Conservation (phyloP, 106 monocot genomes). For the Alisma plantagoaquatica region DNA sequence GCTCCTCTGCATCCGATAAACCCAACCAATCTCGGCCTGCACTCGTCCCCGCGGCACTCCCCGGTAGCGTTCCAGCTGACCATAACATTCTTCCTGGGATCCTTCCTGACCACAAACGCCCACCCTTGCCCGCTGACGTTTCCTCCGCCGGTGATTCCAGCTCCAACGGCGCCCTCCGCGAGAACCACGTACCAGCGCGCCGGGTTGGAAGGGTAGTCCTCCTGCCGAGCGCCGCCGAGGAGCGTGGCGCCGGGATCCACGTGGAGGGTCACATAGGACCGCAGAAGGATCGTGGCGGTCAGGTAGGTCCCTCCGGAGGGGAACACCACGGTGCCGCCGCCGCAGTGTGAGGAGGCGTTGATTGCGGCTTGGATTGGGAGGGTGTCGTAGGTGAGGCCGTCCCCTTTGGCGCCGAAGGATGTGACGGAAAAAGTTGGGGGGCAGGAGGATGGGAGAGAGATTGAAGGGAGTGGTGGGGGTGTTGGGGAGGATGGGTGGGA, state of each 20-base stretch:
- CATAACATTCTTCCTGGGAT: conserved; percentile 84
- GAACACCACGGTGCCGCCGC: conserved; percentile 57
- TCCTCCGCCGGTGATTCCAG: conserved; percentile 77
- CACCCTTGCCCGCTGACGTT: conserved; percentile 79
- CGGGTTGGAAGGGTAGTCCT: conserved; percentile 63
- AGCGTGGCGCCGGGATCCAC: conserved; percentile 57
- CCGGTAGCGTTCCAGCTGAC: conserved; percentile 96
- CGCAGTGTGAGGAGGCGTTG: conserved; percentile 34
- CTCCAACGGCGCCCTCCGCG: conserved; percentile 63
- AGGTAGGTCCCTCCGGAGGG: conserved; percentile 56
- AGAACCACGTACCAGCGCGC: conserved; percentile 80
- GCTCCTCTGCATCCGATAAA: conserved; percentile 62
- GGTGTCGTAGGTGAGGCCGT: conserved; percentile 50
- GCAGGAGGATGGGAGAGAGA: conserved; percentile 8
- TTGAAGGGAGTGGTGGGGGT: background rate
- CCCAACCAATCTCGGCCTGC: conserved; percentile 78
- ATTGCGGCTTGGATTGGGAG: conserved; percentile 55
- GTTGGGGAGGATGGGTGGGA: background rate
- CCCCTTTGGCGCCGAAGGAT: conserved; percentile 46
- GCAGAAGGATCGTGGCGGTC: conserved; percentile 59
- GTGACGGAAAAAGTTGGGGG: too few relatives aligned
- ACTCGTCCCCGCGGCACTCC: conserved; percentile 75
- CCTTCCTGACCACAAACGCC: conserved; percentile 47
- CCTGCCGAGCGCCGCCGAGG: conserved; percentile 55
- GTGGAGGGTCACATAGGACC: conserved; percentile 50